phyloP scores from a whole-genome alignment of 2,329 filamentous ascomycete species.

The Aureobasidium melanogenum region DNA sequence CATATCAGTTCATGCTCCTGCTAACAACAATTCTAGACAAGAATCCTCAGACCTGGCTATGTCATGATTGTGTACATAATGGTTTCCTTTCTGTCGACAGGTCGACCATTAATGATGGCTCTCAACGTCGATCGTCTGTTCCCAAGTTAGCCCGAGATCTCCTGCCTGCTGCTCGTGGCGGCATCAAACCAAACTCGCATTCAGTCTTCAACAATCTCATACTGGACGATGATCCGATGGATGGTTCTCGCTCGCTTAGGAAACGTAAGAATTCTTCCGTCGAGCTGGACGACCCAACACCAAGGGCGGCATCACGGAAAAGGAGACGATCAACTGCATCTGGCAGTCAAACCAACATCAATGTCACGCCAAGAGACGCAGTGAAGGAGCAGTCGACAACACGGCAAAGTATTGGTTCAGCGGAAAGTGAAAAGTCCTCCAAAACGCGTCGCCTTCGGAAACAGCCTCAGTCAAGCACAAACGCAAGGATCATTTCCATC shows the following conservation, averaged over 20 bases:
- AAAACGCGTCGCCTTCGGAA: constrained; percentile 43
- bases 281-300: constrained; percentile 42
- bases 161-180: constrained; percentile 58
- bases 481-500: constrained; percentile 27
- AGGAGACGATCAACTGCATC: constrained; percentile 31
- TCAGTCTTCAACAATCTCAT: constrained; percentile 69
- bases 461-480: constrained; percentile 40
- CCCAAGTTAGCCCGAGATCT: constrained; percentile 60
- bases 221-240: constrained; percentile 62
- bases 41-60: constrained; percentile 55
- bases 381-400: constrained; percentile 14
- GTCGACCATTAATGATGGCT: constrained; percentile 32
- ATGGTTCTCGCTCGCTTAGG: constrained; percentile 67
- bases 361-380: constrained; percentile 14
- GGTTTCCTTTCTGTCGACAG: constrained; percentile 38
- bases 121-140: constrained; percentile 49
- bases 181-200: constrained; percentile 59
- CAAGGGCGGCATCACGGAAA: constrained; percentile 30
- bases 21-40: constrained; percentile 13
- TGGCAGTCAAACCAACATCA: constrained; percentile 22
- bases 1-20: background rate
- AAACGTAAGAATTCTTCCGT: constrained; percentile 77
- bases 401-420: constrained; percentile 14
- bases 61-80: constrained; percentile 48
- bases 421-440: constrained; percentile 22